These are phyloP conservation scores for Saccharomyces hybrid DNA, from an alignment of 1,139 yeast species.

Conservation along the genomic window DNA sequence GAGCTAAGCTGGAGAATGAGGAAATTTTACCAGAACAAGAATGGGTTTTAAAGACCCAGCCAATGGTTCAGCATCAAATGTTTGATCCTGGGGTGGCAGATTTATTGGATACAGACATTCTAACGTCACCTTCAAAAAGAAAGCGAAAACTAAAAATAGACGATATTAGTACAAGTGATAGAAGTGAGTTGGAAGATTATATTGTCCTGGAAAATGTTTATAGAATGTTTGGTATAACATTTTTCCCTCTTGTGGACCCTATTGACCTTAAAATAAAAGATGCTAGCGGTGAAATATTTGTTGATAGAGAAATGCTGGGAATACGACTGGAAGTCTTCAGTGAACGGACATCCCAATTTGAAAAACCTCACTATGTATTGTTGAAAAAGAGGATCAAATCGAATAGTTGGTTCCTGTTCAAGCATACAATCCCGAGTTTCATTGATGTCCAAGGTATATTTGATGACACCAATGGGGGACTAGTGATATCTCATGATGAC, in stretches of 20 bases:
- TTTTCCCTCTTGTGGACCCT: conserved; percentile 41
- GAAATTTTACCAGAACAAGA: conserved; percentile 15
- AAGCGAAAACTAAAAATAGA: conserved; percentile 5
- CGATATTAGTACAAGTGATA: conserved; percentile 3
- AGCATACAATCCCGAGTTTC: conserved; percentile 40
- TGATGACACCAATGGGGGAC: conserved; percentile 13
- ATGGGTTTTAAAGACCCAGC: conserved; percentile 22
- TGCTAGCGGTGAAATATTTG: conserved; percentile 11
- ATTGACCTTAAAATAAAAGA: conserved; percentile 15
- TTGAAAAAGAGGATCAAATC: conserved; percentile 32
- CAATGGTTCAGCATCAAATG: conserved; percentile 28
- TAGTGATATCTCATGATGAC: conserved; percentile 14
- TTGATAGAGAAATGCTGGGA: conserved; percentile 33
- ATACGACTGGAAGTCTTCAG: conserved; percentile 41
- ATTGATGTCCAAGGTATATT: conserved; percentile 28
- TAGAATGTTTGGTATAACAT: conserved; percentile 40
- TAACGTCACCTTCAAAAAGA: conserved; percentile 23
- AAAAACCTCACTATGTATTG: conserved; percentile 39
- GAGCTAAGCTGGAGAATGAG: conserved; percentile 4
- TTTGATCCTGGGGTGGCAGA: conserved; percentile 32
- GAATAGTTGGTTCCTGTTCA: conserved; percentile 34
- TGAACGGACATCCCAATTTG: conserved; percentile 24
- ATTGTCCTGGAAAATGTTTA: conserved; percentile 36
- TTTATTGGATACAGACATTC: conserved; percentile 23
- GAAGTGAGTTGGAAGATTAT: conserved; percentile 13